These are phyloP conservation scores for Helianthus annuus DNA, from an alignment of 129 eudicot species.

Conservation along the genomic window HanXRQr2.0-SUNRISE NC_035443.2:183135237-183135736, in stretches of 20 bases:
- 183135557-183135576: too few species aligned
- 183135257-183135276: constrained; percentile 58
- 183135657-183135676: too few species aligned
- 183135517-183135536: background rate
- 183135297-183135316: constrained; percentile 63
- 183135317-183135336: constrained; percentile 71
- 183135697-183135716: too few species aligned
- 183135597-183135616: too few species aligned
- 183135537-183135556: too few species aligned
- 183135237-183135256: constrained; percentile 54
- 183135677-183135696: too few species aligned
- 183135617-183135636: too few species aligned
- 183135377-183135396: constrained; percentile 12
- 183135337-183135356: constrained; percentile 68
- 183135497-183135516: background rate
- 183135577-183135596: too few species aligned
- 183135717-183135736: too few species aligned
- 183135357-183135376: constrained; percentile 16
- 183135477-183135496: background rate
- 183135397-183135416: constrained; percentile 23
- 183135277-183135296: constrained; percentile 64
- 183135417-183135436: constrained; percentile 10
- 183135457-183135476: background rate
- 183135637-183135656: too few species aligned
- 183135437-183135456: background rate